Conservation (phyloP, 2,329 filamentous ascomycete species). For the Epichloe sibirici region DNA sequence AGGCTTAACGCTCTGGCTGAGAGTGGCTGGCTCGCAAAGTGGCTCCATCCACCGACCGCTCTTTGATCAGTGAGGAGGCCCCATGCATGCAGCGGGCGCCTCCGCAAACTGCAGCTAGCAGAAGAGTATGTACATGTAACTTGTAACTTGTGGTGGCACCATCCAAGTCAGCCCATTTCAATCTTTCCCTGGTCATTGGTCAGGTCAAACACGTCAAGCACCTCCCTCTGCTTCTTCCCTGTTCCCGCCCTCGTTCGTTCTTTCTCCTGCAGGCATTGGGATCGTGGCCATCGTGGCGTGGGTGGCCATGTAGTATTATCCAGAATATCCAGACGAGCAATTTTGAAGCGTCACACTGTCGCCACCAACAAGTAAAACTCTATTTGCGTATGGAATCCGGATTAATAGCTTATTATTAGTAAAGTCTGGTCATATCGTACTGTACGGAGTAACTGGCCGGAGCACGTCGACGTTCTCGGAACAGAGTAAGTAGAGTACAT, state of each 20-base stretch:
- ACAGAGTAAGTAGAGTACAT: too few species aligned
- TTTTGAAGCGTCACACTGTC: background rate
- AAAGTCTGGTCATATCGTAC: too few species aligned
- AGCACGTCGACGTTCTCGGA: too few species aligned
- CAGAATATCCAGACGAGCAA: background rate
- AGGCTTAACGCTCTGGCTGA: too few species aligned
- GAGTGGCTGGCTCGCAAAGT: too few species aligned
- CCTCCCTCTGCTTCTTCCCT: background rate
- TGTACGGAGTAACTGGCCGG: too few species aligned
- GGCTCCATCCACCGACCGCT: background rate
- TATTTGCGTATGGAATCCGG: background rate
- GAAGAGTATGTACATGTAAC: too few species aligned
- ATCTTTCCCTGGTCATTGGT: background rate
- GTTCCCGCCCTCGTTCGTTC: slow-evolving; percentile 1
- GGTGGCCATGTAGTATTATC: background rate
- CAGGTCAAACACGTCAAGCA: background rate
- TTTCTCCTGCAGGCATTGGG: background rate
- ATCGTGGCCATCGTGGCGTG: background rate
- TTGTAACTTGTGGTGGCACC: too few species aligned
- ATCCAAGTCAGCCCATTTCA: background rate
- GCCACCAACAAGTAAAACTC: slow-evolving; percentile 1
- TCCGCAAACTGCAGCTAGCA: background rate
- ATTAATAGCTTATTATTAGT: too few species aligned
- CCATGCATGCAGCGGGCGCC: background rate
- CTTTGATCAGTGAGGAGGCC: background rate